Base-by-base conservation (phyloP, 208 protist species). In the Leptomonas pyrrhocoris region DNA sequence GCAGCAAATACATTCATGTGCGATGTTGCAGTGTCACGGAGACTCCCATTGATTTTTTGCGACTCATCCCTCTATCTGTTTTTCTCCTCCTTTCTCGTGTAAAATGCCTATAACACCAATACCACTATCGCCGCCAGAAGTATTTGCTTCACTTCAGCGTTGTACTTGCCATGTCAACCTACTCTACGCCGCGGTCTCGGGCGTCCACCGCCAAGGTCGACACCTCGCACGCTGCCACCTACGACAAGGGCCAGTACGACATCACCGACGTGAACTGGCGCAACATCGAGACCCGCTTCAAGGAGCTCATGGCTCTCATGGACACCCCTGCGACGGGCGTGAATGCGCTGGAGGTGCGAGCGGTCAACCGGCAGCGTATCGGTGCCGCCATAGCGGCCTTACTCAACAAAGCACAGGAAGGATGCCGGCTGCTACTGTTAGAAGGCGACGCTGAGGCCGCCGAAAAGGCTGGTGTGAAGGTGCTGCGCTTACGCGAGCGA, bases 401-500 rank as follows among this genome's bases (percentile, higher is more conserved):
- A 13, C 79, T 96, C 5, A 81, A 93, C 55, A 74, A 79, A 19
- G 89, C 86, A 0, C 89, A 95, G 69, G 83, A 92, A 16, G 88
- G 92, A 49, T 92, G 88, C 31, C 72, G 90, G 15, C 64, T 77
- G 53, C 77, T 96, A 13, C 68, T 96, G 25, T 54, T 90, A 13
- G 69, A 85, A 25, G 92, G 92, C 7, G 82, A 94, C 64, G 84
- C 77, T 6, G 82, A 84, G 43, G 85, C 76, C 12, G 92, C 92
- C n/a, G 84, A 88, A 50, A 88, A 89, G 69, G 83, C 82, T 13
- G 92, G 92, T 8, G 80, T 94, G 34, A 89, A 93, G 69, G 78
- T 89, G 61, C 66, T 96, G 45, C 83, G 78, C 13, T 70, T 96
- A 50, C 85, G 90, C 18, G 92, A 95, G 53, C 48, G 65, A 23